Conservation (phyloP, 371 early-diverging fungal species). For the Mucor circinelloides region DNA sequence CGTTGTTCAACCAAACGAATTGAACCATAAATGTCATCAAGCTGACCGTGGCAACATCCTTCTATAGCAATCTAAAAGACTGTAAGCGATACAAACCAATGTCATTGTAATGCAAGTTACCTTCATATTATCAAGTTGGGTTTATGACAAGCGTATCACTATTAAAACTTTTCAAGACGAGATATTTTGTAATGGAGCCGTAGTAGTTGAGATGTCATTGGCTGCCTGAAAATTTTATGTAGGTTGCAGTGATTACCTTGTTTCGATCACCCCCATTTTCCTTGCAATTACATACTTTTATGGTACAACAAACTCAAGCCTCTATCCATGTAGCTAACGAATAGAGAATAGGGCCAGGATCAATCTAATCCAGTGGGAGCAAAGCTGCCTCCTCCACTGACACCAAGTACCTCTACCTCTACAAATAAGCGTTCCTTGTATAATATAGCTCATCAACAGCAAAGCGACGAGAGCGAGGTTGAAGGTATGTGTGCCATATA, state of each 20-base stretch:
- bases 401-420: constrained; percentile 7
- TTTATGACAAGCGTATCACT: not conserved
- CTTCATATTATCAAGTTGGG: not conserved
- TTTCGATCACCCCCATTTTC: not conserved
- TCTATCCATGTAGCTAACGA: not conserved
- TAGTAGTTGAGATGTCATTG: not conserved
- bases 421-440: not conserved
- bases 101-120: not conserved
- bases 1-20: constrained; percentile 60
- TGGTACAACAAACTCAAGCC: not conserved
- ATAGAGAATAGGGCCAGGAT: not conserved
- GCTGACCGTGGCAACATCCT: constrained; percentile 95
- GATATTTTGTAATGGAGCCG: not conserved
- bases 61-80: constrained; percentile 76
- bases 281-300: not conserved
- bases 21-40: constrained; percentile 84
- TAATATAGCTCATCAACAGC: not conserved
- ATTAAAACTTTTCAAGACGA: not conserved
- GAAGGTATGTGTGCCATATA: not conserved
- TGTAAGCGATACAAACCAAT: not conserved
- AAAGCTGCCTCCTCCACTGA: not conserved
- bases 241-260: not conserved
- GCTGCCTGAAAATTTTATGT: not conserved
- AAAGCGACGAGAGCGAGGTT: not conserved
- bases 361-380: not conserved